These are phyloP conservation scores for Salvia miltiorrhiza DNA, from an alignment of 257 asterid species.

Conservation along the genomic window DNA sequence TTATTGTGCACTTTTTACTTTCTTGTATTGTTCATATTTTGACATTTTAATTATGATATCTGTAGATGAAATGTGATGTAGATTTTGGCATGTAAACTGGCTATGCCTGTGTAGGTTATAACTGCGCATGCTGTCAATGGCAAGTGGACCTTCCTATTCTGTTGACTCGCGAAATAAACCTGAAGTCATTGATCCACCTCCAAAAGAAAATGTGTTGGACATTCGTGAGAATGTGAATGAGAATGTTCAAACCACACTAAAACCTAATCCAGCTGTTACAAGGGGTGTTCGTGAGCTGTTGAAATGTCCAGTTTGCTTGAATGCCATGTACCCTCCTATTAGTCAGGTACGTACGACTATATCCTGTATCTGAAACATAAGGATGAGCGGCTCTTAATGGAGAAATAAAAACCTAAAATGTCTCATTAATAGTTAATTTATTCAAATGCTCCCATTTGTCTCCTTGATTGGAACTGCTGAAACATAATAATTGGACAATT, in stretches of 20 bases:
- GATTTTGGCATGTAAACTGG: not conserved
- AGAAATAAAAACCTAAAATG: not conserved
- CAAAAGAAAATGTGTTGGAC: conserved; percentile 28
- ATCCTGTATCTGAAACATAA: not conserved
- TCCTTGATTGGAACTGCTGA: not conserved
- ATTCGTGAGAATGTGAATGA: conserved; percentile 35
- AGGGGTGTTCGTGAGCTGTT: conserved; percentile 41
- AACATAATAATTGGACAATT: not conserved
- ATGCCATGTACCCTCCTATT: conserved; percentile 48
- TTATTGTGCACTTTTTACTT: not conserved
- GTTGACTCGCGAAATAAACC: conserved; percentile 29
- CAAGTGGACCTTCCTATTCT: conserved; percentile 34
- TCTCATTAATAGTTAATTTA: not conserved
- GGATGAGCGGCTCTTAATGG: not conserved
- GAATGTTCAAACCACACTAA: conserved; percentile 26
- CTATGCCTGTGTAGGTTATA: conserved; percentile 16
- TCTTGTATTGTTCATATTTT: not conserved
- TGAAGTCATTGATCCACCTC: conserved; percentile 42
- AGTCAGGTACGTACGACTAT: conserved; percentile 34
- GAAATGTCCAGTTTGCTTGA: conserved; percentile 45
- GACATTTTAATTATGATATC: not conserved
- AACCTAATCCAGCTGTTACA: conserved; percentile 37
- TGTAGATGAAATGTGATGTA: not conserved
- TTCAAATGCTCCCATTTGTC: not conserved
- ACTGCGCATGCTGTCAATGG: conserved; percentile 25